Evolutionary conservation across 495 filamentous ascomycete species (phyloP), one percentile per base, ranked within the genome.

Genomic region (Penicillium lividum): DNA sequence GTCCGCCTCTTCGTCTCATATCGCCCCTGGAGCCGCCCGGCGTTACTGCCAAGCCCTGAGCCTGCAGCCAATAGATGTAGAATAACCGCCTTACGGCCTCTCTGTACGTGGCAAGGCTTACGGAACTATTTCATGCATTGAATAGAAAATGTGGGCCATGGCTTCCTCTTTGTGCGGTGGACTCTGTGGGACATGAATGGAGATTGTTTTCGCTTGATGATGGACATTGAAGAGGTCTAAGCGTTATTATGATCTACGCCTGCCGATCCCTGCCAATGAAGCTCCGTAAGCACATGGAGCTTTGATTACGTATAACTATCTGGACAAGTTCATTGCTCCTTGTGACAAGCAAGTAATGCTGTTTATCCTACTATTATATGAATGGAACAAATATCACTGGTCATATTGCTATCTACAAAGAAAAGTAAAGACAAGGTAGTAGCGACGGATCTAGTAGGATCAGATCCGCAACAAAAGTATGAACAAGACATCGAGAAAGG

Each of bases 11-110:
- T 53, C 65, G 63, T 63, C 63, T 66, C 63, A 64, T 49, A 60
- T 54, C 40, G 50, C 47, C 58, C 63, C 66, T 66, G 47, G 56
- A 66, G 58, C 63, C 66, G 66, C 66, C 61, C 50, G 47, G 57
- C 47, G 54, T 48, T 56, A 29, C 25, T 61, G 64, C 64, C 64
- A 64, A 67, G 61, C 48, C 48, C 34, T 28, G n/a, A n/a, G 2
- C 11, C 8, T 10, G 46, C 36, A 30, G 34, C 51, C 51, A 53
- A 53, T 53, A 25, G 51, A 49, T 43, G 51, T 38, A n/a, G 16
- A 22, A 15, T 42, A 53, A 42, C 27, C 27, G 34, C 51, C 38
- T 49, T 16, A 49, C 46, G 46, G 46, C 11, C 46, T 49, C 15
- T 49, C 46, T 28, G 46, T n/a, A 40, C n/a, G 38, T 40, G 38